Evolutionary conservation across 2,329 filamentous ascomycete genomes (phyloP), one percentile per base, ranked within the genome.

Genomic region (Curvularia hawaiiensis): DNA sequence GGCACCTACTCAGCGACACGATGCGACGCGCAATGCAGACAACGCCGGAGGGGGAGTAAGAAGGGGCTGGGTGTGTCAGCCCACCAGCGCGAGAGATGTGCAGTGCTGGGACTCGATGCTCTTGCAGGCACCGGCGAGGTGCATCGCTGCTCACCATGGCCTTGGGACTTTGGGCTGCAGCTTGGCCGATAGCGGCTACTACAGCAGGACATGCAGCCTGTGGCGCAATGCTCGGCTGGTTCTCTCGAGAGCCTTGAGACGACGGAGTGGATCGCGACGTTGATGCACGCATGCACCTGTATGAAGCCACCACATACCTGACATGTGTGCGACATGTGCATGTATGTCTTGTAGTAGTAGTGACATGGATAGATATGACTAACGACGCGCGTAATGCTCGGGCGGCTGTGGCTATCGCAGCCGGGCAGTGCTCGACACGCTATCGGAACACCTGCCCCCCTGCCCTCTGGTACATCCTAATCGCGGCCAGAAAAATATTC

Each of bases 401-500:
- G 22, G 22, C 22, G 22, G 22, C 22, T 24, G 22, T 24, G 38
- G 35, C 18, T 45, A 50, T 44, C 9, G 26, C 20, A 24, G 6
- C 20, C 33, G 51, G 22, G 22, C 22, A 24, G 22, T 24, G 22
- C 22, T 24, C 3, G 30, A 61, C 49, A 50, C 46, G 43, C 61
- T 59, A 59, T 71, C 68, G 68, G 67, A 52, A 63, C 52, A 64
- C 66, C 62, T 67, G 65, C 66, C 22, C 22, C 22, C 22, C 22
- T 4, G 3, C 3, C 22, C 22, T 24, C 22, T 68, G 48, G 26
- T 46, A 26, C 35, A 50, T 33, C 44, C 52, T 50, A 50, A 49
- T 49, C 47, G 22, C 44, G 47, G 54, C 60, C 54, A 60, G 58
- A 57, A 63, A 61, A 56, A 18, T 45, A 18, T 49, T 56, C 46